These are phyloP conservation scores for Aspergillus eucalypticola DNA, from an alignment of 2,329 filamentous ascomycete genomes.

Conservation along the genomic window DNA sequence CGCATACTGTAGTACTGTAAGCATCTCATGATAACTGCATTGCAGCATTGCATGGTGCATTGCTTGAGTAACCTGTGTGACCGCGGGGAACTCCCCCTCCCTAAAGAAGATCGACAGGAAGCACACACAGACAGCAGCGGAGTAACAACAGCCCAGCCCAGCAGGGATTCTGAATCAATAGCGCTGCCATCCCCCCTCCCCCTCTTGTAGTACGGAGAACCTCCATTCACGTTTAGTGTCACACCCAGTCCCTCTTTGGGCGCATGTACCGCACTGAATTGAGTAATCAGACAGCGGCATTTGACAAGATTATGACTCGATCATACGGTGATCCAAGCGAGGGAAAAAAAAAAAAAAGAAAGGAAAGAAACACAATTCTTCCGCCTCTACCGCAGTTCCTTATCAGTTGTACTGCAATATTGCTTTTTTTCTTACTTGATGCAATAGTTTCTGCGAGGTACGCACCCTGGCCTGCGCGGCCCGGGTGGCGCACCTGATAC, in stretches of 20 bases:
- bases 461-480: not conserved
- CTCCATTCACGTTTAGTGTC: not conserved
- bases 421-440: not conserved
- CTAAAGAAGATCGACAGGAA: not conserved
- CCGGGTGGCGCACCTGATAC: conserved; percentile 6
- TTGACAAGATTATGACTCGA: not conserved
- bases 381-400: not conserved
- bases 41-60: not conserved
- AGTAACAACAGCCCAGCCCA: not conserved
- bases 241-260: not conserved
- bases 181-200: not conserved
- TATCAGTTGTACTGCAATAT: not conserved
- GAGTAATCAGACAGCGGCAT: conserved; percentile 4
- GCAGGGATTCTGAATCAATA: not conserved
- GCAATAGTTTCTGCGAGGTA: not conserved
- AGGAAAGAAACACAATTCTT: too few species aligned
- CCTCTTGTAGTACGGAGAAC: not conserved
- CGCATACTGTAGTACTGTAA: not conserved
- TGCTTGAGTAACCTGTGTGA: not conserved
- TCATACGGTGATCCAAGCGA: conserved; percentile 5
- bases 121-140: not conserved
- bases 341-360: too few species aligned
- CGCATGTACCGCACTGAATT: not conserved
- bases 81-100: not conserved
- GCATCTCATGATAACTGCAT: not conserved